Evolutionary conservation across 441 rosid species (phyloP).

Genomic region (Geranium incanum): DNA sequence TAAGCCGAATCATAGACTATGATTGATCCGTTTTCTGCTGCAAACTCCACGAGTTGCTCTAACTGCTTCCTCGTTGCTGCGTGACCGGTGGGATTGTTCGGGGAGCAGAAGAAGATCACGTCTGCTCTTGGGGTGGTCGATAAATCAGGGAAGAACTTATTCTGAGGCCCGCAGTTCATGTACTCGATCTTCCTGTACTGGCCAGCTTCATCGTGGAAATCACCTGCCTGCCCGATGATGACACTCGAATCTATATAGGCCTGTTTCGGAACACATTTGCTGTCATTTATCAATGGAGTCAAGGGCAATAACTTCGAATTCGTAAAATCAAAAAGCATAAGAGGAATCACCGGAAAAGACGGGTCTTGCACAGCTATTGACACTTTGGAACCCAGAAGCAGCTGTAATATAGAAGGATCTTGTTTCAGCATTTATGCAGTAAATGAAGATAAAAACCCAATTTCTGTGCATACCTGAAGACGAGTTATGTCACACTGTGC

Average conservation of each 20-base stretch:
- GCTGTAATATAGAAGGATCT: constrained; percentile 35
- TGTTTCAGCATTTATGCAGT: background rate
- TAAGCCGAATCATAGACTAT: constrained; percentile 93
- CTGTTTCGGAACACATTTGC: constrained; percentile 28
- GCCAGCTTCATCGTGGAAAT: constrained; percentile 53
- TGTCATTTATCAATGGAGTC: background rate
- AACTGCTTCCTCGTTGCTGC: constrained; percentile 90
- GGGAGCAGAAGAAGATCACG: constrained; percentile 90
- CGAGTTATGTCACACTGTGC: constrained; percentile 97
- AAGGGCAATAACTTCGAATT: background rate
- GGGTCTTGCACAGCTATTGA: constrained; percentile 98
- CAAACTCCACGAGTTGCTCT: constrained; percentile 60
- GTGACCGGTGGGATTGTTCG: constrained; percentile 93
- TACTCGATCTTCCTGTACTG: constrained; percentile 76
- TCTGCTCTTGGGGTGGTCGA: constrained; percentile 62
- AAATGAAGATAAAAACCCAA: background rate
- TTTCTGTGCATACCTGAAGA: constrained; percentile 50
- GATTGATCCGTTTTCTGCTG: constrained; percentile 85
- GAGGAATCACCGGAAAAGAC: constrained; percentile 75
- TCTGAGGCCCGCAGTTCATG: constrained; percentile 87
- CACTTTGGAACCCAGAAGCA: constrained; percentile 71
- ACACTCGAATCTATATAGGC: constrained; percentile 97
- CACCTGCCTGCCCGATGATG: constrained; percentile 89
- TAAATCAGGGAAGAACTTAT: constrained; percentile 87
- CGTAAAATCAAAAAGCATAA: background rate